phyloP scores from a whole-genome alignment of 169 alveolate species.

The Plasmodium berghei region DNA sequence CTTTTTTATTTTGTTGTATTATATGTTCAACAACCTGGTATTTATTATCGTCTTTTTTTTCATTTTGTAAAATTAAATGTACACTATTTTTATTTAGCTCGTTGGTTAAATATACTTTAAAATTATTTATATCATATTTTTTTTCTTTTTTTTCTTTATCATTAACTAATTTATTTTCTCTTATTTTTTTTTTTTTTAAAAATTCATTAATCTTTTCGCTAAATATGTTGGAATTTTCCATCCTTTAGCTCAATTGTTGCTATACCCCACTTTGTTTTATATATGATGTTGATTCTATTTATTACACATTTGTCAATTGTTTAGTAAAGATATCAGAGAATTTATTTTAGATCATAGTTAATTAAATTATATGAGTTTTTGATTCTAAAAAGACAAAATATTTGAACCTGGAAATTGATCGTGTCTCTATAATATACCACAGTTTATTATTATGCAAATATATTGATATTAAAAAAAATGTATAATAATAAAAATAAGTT shows the following conservation, averaged over 20 bases:
- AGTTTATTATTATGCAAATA: too few relatives aligned
- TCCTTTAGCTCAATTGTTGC: background rate
- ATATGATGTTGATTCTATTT: background rate
- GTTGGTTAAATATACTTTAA: slow-evolving; percentile 12
- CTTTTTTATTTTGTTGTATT: background rate
- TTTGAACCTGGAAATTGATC: too few relatives aligned
- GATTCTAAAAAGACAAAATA: too few relatives aligned
- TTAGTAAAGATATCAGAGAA: too few relatives aligned
- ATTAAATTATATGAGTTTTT: too few relatives aligned
- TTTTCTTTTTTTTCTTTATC: slow-evolving; percentile 38
- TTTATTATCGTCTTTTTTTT: background rate
- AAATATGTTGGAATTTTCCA: slow-evolving; percentile 18
- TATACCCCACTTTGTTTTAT: background rate
- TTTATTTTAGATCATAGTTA: too few relatives aligned
- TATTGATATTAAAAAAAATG: too few relatives aligned
- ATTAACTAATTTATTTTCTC: slow-evolving; percentile 16
- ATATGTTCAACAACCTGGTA: background rate
- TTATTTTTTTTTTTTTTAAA: slow-evolving; percentile 18
- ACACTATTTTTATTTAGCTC: slow-evolving; percentile 23
- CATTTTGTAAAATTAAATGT: slow-evolving; percentile 9
- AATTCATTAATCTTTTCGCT: slow-evolving; percentile 15
- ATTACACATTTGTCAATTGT: too few relatives aligned
- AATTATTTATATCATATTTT: slow-evolving; percentile 18
- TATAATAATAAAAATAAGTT: too few relatives aligned
- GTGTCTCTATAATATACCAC: too few relatives aligned